These are phyloP conservation scores for Exophiala viscosa DNA, from an alignment of 2,329 filamentous ascomycete species.

Conservation along the genomic window DNA sequence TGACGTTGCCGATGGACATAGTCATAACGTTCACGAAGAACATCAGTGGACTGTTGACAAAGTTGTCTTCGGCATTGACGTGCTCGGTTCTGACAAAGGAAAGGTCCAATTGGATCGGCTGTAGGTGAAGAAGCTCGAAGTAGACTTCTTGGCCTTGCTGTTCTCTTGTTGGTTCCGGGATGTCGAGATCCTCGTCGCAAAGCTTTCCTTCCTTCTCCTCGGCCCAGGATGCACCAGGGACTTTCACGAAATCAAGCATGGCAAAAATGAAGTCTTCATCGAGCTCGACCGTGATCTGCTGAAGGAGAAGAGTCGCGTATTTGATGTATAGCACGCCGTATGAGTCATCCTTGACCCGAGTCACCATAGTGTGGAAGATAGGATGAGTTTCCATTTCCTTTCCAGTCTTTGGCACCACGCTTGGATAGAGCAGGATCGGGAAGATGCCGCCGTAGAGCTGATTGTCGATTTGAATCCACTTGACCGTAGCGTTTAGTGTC, in stretches of 20 bases:
- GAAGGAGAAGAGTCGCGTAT: conserved; percentile 86
- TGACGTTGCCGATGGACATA: conserved; percentile 99
- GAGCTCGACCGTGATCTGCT: conserved; percentile 97
- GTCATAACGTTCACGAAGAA: conserved; percentile 98
- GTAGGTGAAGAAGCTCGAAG: conserved; percentile 93
- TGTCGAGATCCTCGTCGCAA: conserved; percentile 83
- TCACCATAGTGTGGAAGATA: conserved; percentile 86
- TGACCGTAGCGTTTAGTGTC: conserved; percentile 82
- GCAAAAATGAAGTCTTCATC: conserved; percentile 99
- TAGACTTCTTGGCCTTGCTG: conserved; percentile 91
- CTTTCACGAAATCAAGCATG: conserved; percentile 88
- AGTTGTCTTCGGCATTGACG: conserved; percentile 93
- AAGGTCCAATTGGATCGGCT: conserved; percentile 95
- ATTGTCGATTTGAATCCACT: conserved; percentile 99
- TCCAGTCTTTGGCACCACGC: conserved; percentile 93
- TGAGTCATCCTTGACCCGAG: conserved; percentile 94
- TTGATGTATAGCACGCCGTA: conserved; percentile 98
- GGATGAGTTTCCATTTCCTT: conserved; percentile 96
- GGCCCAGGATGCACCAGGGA: conserved; percentile 83
- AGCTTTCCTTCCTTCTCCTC: conserved; percentile 78
- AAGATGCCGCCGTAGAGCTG: conserved; percentile 98
- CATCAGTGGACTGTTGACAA: conserved; percentile 90
- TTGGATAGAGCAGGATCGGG: conserved; percentile 93
- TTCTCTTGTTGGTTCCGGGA: conserved; percentile 84
- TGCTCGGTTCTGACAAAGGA: conserved; percentile 96